These are phyloP conservation scores for Uncinocarpus reesii DNA, from an alignment of 2,329 filamentous ascomycete genomes.

Conservation along the genomic window DNA sequence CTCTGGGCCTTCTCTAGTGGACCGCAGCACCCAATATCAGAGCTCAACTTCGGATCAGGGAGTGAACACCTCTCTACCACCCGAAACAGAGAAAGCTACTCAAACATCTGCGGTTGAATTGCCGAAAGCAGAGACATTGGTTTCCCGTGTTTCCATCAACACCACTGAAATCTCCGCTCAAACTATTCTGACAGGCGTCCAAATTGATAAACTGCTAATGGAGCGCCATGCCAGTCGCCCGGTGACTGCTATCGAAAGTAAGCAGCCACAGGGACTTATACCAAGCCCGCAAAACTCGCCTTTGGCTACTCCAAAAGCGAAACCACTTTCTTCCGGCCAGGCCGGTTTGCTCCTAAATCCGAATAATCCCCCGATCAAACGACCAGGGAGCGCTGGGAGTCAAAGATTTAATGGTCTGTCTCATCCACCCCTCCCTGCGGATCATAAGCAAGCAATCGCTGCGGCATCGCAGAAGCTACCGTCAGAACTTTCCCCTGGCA, in stretches of 20 bases:
- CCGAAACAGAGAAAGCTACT: not conserved
- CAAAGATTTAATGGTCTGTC: constrained; percentile 42
- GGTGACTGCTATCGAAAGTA: constrained; percentile 27
- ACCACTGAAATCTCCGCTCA: constrained; percentile 66
- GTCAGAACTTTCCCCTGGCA: constrained; percentile 35
- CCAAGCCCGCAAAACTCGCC: constrained; percentile 22
- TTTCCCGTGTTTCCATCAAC: constrained; percentile 24
- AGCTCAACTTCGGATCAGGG: not conserved
- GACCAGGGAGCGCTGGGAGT: constrained; percentile 67
- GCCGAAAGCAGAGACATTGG: not conserved
- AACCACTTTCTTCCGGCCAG: constrained; percentile 26
- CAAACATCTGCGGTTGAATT: not conserved
- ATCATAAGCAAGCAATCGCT: constrained; percentile 77
- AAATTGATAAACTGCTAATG: constrained; percentile 66
- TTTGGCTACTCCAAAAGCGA: constrained; percentile 30
- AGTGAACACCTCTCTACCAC: not conserved
- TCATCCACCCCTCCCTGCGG: constrained; percentile 65
- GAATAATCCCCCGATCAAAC: constrained; percentile 29
- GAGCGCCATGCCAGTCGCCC: constrained; percentile 30
- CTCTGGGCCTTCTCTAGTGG: not conserved
- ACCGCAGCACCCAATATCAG: constrained; percentile 3
- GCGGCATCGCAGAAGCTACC: constrained; percentile 56
- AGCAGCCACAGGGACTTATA: constrained; percentile 19
- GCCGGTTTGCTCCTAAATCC: constrained; percentile 26
- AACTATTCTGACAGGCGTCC: constrained; percentile 69